Base-by-base conservation (phyloP, 352 stramenopile genomes). In the Phytophthora ramorum region DNA sequence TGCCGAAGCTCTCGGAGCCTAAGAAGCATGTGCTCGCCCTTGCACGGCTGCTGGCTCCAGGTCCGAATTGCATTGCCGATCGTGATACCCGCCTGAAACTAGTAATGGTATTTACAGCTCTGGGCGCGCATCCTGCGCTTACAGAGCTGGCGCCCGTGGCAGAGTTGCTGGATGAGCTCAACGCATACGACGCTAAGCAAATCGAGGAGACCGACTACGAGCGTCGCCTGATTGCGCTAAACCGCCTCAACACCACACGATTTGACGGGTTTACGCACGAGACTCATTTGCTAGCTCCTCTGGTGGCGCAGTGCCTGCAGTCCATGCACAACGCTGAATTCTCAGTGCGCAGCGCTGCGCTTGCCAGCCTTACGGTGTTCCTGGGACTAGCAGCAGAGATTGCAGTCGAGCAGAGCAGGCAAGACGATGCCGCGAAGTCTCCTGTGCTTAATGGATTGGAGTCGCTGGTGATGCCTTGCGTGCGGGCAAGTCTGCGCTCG, bases 131-230 rank as follows among this genome's bases (percentile, higher is more conserved):
- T 37, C 22, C 65, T 5, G 48, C 73, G 0, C 58, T 86, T 2
- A 40, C 32, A 4, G 60, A 76, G 6, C 63, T 94, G 20, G 56
- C 59, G 7, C 71, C 51, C 12, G 85, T 92, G 30, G 74, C 71
- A 2, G 56, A 66, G 8, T 74, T 92, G 44, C 63, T 94, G 26
- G 62, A 66, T 16, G 65, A 80, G 17, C 69, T 93, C 14, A 97
- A 97, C 45, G 89, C 89, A 1, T 94, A 85, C 46, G 87, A 97
- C 60, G 26, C 61, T 7, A 92, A 91, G 62, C 85, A 75, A 12
- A 87, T 97, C 24, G 89, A 97, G 26, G 89, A 95, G 30, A 85
- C 90, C 1, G 89, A 97, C 71, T 91, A 88, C 66, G 87, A 96
- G 52, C 85, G 80, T 16, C 81, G 90, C 2, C 80, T 96, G 28